A percentile compares a stretch with the other conserved stretches of the same genome.
Evolutionary conservation across 2,329 filamentous ascomycete genomes (phyloP).

Genomic region (Aureobasidium sp.): DNA sequence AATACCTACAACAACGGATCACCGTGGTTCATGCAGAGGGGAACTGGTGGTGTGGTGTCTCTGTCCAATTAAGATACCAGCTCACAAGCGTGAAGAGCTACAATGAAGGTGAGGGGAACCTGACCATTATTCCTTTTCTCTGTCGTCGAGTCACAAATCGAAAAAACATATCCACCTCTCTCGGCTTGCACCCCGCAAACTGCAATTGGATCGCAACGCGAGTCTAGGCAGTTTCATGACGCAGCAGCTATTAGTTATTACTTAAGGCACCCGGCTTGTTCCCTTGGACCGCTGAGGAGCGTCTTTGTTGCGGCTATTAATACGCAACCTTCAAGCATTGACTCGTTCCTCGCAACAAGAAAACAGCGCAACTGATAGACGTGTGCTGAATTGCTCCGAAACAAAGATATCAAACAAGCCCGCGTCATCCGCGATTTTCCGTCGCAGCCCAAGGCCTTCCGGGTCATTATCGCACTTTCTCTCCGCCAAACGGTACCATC

Average conservation of each 20-base stretch:
- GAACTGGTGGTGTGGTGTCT: not conserved
- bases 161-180: not conserved
- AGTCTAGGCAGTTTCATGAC: constrained; percentile 1
- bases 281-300: constrained; percentile 2
- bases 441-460: not conserved
- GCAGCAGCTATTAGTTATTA: not conserved
- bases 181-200: constrained; percentile 1
- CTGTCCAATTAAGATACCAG: not conserved
- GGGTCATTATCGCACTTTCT: not conserved
- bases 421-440: not conserved
- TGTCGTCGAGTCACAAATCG: not conserved
- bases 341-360: not conserved
- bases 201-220: not conserved
- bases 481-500: constrained; percentile 9
- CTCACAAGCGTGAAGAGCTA: not conserved
- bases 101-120: not conserved
- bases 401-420: not conserved
- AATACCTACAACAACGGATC: not conserved
- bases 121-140: not conserved
- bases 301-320: constrained; percentile 1
- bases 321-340: constrained; percentile 1
- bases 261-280: constrained; percentile 10
- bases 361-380: constrained; percentile 6
- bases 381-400: constrained; percentile 1
- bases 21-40: not conserved